Base-by-base conservation (phyloP, 179 eudicot species). In the Dionaea muscipula region DNA sequence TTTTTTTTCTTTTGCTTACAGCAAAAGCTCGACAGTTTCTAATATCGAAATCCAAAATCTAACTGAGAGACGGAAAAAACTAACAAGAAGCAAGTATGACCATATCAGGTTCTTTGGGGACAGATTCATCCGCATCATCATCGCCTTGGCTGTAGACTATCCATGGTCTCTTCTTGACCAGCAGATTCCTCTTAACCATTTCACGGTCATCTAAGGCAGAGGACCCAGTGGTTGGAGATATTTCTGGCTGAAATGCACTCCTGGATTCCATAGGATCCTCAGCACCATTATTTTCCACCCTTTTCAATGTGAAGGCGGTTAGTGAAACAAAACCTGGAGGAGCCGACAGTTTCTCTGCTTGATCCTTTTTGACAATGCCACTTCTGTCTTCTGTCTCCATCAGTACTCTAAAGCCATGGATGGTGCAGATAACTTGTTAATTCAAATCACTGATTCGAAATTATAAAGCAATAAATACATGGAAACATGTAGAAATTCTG, bases 131-230 rank as follows among this genome's bases (percentile, higher is more conserved):
- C 53, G 58, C 64, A 35, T 48, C 19, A 5, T 47, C 37, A 56
- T 31, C 47, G 26, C 57, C 38, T 19, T 67, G 61, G 33, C 66
- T 75, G 46, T 65, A 25, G 65, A 71, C 47, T 55, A 78, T 77
- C 87, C 83, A 82, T 7, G 83, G 87, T 65, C 83, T 83, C 35
- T 51, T 65, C 57, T 64, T 51, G 38, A 74, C 38, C 70, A 63
- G 63, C 60, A 72, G 60, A 49, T 66, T 60, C 37, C 27, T 60
- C 62, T 55, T 72, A 51, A 68, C 63, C 50, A 57, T 68, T 57
- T 52, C 69, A 65, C 49, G 26, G 55, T 57, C 79, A 37, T 51
- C 64, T 51, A 54, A 55, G 24, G 50, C 56, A 49, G 52, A 64
- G 40, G 69, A 33, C 46, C 60, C 25, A 36, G 56, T 67, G 60